Evolutionary conservation across 2,329 filamentous ascomycete genomes (phyloP).

Genomic region (Blastomyces percursus): DNA sequence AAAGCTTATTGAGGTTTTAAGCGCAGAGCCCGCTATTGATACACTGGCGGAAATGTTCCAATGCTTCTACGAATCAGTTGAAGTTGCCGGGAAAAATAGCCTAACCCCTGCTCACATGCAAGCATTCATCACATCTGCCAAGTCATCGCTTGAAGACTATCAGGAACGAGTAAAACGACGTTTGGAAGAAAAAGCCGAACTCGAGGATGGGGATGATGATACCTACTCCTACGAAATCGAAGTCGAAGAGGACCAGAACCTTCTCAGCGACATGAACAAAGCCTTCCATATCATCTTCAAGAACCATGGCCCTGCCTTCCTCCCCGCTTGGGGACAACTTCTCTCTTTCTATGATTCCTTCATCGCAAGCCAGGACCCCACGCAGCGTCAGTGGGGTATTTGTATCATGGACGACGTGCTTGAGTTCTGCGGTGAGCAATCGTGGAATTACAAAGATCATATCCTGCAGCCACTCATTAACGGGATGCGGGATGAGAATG

Average conservation of each 20-base stretch:
- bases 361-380: slow-evolving; percentile 68
- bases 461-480: slow-evolving; percentile 79
- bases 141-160: slow-evolving; percentile 83
- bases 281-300: slow-evolving; percentile 99
- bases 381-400: slow-evolving; percentile 95
- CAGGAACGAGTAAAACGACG: slow-evolving; percentile 74
- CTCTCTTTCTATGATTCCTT: slow-evolving; percentile 79
- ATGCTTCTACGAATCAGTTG: slow-evolving; percentile 97
- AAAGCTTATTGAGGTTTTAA: slow-evolving; percentile 86
- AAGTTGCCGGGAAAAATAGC: slow-evolving; percentile 80
- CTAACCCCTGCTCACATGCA: slow-evolving; percentile 69
- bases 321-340: slow-evolving; percentile 77
- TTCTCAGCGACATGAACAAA: slow-evolving; percentile 99
- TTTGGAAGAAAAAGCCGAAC: slow-evolving; percentile 70
- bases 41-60: slow-evolving; percentile 98
- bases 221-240: slow-evolving; percentile 78
- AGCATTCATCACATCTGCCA: slow-evolving; percentile 75
- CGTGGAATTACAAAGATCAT: slow-evolving; percentile 72
- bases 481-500: slow-evolving; percentile 73
- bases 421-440: slow-evolving; percentile 87
- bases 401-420: slow-evolving; percentile 98
- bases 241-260: slow-evolving; percentile 92
- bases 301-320: slow-evolving; percentile 75
- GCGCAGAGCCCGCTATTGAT: slow-evolving; percentile 88
- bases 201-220: slow-evolving; percentile 82